Evolutionary conservation across 805 yeast genomes (phyloP).

Genomic region (Kazachstania kunashirensis): DNA sequence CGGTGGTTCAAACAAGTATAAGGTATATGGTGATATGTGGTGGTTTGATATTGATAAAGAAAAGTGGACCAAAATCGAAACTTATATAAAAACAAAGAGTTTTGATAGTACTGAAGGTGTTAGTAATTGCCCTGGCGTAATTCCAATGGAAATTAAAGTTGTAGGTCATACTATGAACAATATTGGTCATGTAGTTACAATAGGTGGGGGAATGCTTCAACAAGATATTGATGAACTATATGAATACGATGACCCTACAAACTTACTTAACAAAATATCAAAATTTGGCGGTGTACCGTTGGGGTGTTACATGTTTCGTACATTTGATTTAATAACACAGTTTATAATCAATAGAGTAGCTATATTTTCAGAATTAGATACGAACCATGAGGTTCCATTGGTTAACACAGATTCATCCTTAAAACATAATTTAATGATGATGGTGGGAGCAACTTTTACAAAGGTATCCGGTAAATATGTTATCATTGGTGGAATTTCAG

Average conservation of each 20-base stretch:
- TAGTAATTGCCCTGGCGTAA: not conserved
- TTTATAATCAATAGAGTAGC: constrained; percentile 5
- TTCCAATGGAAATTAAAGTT: constrained; percentile 12
- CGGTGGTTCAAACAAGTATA: constrained; percentile 31
- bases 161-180: constrained; percentile 24
- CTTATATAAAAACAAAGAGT: constrained; percentile 4
- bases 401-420: not conserved
- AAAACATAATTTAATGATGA: not conserved
- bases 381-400: not conserved
- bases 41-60: constrained; percentile 37
- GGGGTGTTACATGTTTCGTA: constrained; percentile 12
- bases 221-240: constrained; percentile 19
- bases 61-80: constrained; percentile 30
- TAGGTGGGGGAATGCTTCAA: constrained; percentile 26
- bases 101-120: not conserved
- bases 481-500: constrained; percentile 22
- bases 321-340: constrained; percentile 14
- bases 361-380: not conserved
- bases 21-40: constrained; percentile 42
- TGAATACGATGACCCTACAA: no score
- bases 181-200: constrained; percentile 17
- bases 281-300: constrained; percentile 6
- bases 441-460: constrained; percentile 5
- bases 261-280: no score
- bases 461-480: constrained; percentile 11